Evolutionary conservation across 306 rosid species (phyloP).

Genomic region (Castanospermum australe): DNA sequence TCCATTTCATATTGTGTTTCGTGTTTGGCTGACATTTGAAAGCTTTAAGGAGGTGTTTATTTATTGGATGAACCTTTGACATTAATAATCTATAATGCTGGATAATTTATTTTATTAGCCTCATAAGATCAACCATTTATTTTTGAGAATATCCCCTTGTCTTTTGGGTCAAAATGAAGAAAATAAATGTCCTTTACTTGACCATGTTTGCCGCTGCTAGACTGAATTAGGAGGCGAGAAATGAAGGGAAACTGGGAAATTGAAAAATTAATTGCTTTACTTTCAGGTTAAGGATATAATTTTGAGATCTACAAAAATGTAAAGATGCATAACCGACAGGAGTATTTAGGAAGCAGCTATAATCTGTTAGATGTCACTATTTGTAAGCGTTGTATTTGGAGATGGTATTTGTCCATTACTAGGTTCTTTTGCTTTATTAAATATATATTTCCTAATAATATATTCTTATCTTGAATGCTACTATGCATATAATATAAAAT

Average conservation of each 20-base stretch:
- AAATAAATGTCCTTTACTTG: background rate
- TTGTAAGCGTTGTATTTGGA: background rate
- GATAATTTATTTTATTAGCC: background rate
- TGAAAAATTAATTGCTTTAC: background rate
- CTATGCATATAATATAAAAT: background rate
- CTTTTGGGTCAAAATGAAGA: background rate
- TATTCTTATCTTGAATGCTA: background rate
- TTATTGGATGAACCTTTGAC: background rate
- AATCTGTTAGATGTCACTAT: background rate
- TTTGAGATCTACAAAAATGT: background rate
- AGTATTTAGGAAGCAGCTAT: background rate
- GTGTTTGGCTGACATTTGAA: background rate
- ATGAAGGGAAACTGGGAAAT: background rate
- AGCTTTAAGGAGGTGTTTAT: slow-evolving; percentile 16
- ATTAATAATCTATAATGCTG: background rate
- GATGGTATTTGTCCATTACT: background rate
- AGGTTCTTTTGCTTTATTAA: background rate
- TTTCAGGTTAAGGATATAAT: background rate
- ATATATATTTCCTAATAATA: background rate
- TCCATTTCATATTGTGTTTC: background rate
- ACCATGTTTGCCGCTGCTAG: background rate
- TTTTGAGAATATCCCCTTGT: background rate
- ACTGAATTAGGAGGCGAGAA: background rate
- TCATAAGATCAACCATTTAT: background rate
- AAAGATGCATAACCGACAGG: background rate